A percentile compares a stretch with the other conserved stretches of the same genome.
Conservation (phyloP, 495 filamentous ascomycete genomes). For the Cairneyella variabilis region DNA sequence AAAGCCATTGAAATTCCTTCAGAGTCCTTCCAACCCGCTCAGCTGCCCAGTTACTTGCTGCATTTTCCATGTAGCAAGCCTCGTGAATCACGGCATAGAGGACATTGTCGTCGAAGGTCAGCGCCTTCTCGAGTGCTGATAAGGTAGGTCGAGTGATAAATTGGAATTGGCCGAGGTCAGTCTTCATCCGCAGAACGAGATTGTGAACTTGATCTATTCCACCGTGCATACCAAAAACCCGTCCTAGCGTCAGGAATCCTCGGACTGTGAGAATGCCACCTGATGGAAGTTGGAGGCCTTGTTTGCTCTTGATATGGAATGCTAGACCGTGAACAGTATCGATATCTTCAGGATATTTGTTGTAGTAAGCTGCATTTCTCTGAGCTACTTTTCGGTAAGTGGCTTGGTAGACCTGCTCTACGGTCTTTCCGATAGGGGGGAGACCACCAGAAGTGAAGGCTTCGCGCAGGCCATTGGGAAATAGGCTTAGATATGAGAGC, state of each 20-base stretch:
- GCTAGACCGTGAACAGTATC: constrained; percentile 63
- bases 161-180: constrained; percentile 69
- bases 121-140: constrained; percentile 56
- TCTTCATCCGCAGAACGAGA: constrained; percentile 60
- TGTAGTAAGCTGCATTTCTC: constrained; percentile 70
- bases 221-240: constrained; percentile 73
- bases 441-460: constrained; percentile 82
- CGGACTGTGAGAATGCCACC: constrained; percentile 66
- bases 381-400: constrained; percentile 58
- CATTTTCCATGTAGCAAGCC: constrained; percentile 64
- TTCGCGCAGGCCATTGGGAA: constrained; percentile 71
- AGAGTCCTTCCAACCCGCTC: constrained; percentile 35
- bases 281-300: constrained; percentile 52
- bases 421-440: constrained; percentile 64
- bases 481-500: constrained; percentile 53
- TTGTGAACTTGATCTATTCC: constrained; percentile 67
- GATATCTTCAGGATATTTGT: constrained; percentile 83
- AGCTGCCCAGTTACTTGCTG: constrained; percentile 47
- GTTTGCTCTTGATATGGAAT: constrained; percentile 52
- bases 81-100: constrained; percentile 89
- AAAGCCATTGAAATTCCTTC: constrained; percentile 40
- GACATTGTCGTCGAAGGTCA: constrained; percentile 67
- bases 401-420: constrained; percentile 71
- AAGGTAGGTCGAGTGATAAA: constrained; percentile 70
- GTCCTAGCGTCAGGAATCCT: constrained; percentile 71